Evolutionary conservation across 2,329 filamentous ascomycete species (phyloP).

Genomic region (Fusarium hostae): DNA sequence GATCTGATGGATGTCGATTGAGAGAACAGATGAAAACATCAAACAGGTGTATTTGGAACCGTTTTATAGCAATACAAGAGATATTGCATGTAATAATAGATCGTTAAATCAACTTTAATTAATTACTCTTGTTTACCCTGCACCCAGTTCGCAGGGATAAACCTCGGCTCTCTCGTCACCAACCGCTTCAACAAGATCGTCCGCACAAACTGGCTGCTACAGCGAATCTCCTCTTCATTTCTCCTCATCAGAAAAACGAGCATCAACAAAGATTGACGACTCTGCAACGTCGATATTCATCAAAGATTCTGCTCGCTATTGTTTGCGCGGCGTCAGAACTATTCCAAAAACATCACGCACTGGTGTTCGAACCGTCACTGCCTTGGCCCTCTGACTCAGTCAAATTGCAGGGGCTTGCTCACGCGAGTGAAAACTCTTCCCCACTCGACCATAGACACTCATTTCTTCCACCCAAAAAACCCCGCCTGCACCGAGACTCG

Average conservation of each 20-base stretch:
- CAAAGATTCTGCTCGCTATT: not conserved
- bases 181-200: not conserved
- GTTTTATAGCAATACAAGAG: not conserved
- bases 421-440: conserved; percentile 38
- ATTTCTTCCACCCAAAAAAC: conserved; percentile 31
- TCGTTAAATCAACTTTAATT: not conserved
- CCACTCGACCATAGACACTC: conserved; percentile 47
- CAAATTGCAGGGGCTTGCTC: conserved; percentile 1
- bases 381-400: conserved; percentile 37
- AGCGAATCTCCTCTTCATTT: not conserved
- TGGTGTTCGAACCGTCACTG: conserved; percentile 44
- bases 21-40: accelerated
- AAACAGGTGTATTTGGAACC: not conserved
- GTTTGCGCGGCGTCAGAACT: accelerated
- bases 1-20: not conserved
- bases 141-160: not conserved
- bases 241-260: not conserved
- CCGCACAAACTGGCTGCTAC: not conserved
- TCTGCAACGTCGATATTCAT: not conserved
- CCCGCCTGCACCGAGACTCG: conserved; percentile 37
- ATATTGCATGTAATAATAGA: not conserved
- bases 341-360: conserved; percentile 26
- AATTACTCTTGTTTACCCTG: not conserved
- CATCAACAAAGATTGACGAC: too few species aligned
- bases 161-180: conserved; percentile 1